A percentile compares a stretch with the other conserved stretches of the same genome.
phyloP scores from a whole-genome alignment of 805 yeast species.

The Barnettozyma populi region DNA sequence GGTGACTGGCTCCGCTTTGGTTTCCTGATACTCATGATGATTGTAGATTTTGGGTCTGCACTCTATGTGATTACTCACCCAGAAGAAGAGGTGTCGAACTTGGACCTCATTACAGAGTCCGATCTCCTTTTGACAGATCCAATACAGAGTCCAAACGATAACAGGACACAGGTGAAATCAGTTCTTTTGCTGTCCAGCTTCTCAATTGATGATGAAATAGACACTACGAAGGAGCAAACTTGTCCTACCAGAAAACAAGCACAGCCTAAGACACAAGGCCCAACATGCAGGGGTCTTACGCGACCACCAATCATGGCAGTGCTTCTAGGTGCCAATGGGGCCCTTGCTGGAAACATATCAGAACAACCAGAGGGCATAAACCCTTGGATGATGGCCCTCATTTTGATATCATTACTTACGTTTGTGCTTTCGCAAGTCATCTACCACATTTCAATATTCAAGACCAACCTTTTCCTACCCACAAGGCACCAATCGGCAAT shows the following conservation, averaged over 20 bases:
- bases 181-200: neutral
- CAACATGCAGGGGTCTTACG: neutral
- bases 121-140: neutral
- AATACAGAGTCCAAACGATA: neutral
- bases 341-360: neutral
- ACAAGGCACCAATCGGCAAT: conserved; percentile 3
- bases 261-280: neutral
- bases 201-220: neutral
- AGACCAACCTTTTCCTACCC: conserved; percentile 62
- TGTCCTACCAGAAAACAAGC: neutral
- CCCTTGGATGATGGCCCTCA: neutral
- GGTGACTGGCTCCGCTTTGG: neutral
- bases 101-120: conserved; percentile 4
- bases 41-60: neutral
- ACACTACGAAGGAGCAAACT: neutral
- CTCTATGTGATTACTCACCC: neutral
- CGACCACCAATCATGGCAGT: conserved; percentile 6
- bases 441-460: conserved; percentile 64
- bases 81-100: conserved; percentile 1
- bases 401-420: conserved; percentile 25
- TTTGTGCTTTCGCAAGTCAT: conserved; percentile 27
- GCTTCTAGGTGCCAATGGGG: conserved; percentile 1
- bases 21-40: neutral
- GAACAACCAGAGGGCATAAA: neutral
- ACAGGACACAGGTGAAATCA: neutral